phyloP scores from a whole-genome alignment of 257 asterid genomes.

The Apocynum venetum region DNA sequence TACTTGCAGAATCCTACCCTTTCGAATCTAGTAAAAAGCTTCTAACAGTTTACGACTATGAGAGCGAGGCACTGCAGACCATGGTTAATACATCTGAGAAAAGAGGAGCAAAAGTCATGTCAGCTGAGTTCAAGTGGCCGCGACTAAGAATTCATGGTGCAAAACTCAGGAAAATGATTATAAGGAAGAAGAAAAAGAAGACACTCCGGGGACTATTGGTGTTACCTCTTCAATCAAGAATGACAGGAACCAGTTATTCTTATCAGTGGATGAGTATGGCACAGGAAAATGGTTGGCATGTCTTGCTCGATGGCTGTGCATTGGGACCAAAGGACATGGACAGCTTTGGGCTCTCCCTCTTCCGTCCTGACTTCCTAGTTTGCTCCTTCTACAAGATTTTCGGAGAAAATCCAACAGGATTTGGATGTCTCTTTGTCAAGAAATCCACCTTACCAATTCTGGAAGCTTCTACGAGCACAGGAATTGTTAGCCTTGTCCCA shows the following conservation, averaged over 20 bases:
- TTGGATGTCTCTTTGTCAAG: constrained; percentile 85
- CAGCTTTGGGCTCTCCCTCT: constrained; percentile 77
- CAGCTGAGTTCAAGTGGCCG: constrained; percentile 95
- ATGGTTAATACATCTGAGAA: constrained; percentile 54
- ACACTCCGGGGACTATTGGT: constrained; percentile 63
- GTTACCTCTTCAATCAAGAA: constrained; percentile 86
- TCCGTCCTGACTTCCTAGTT: constrained; percentile 76
- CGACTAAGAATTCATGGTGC: constrained; percentile 56
- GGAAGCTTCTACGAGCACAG: constrained; percentile 48
- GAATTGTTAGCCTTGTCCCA: constrained; percentile 57
- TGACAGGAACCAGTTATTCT: constrained; percentile 74
- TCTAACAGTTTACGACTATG: constrained; percentile 72
- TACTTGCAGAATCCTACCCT: constrained; percentile 83
- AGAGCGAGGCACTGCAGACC: constrained; percentile 70
- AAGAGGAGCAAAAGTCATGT: constrained; percentile 58
- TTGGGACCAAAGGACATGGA: constrained; percentile 87
- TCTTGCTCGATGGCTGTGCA: constrained; percentile 82
- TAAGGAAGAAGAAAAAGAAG: constrained; percentile 42
- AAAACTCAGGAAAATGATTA: constrained; percentile 49
- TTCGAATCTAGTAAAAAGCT: constrained; percentile 52
- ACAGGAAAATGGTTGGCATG: constrained; percentile 89
- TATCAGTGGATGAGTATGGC: constrained; percentile 91
- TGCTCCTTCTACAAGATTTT: constrained; percentile 87
- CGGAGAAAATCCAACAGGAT: constrained; percentile 87
- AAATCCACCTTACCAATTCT: constrained; percentile 50